Evolutionary conservation across 768 basidiomycete genomes (phyloP).

Genomic region (Austroboletus festivus): DNA sequence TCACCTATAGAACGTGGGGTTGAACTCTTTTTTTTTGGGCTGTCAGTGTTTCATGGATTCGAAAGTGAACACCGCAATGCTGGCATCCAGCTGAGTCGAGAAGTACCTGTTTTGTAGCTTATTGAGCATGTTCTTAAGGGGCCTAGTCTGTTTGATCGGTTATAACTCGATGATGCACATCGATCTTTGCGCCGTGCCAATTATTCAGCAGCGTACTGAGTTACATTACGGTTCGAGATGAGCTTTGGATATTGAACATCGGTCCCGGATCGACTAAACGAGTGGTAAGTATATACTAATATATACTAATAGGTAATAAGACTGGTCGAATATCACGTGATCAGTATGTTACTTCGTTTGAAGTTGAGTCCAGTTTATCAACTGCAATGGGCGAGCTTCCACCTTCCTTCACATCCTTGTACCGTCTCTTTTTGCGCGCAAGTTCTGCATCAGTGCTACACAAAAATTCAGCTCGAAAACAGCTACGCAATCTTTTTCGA

Average conservation of each 20-base stretch:
- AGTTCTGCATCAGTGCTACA: conserved; percentile 58
- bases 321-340: conserved; percentile 20
- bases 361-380: too few species aligned
- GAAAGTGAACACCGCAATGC: not conserved
- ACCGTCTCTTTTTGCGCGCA: conserved; percentile 57
- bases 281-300: too few species aligned
- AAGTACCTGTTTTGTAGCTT: conserved; percentile 4
- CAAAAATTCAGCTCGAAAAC: conserved; percentile 40
- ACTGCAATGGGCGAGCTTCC: conserved; percentile 24
- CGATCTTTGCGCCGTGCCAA: not conserved
- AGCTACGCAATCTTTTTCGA: conserved; percentile 49
- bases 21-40: conserved; percentile 7
- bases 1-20: conserved; percentile 10
- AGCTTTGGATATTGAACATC: too few species aligned
- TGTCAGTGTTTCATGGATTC: not conserved
- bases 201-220: not conserved
- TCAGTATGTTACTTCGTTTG: not conserved
- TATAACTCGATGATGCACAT: conserved; percentile 2
- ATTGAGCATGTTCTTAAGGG: conserved; percentile 1
- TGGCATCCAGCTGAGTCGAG: not conserved
- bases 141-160: conserved; percentile 1
- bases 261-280: too few species aligned
- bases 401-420: conserved; percentile 49
- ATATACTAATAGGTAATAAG: too few species aligned
- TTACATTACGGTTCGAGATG: too few species aligned